These are phyloP conservation scores for Colletotrichum noveboracense DNA, from an alignment of 2,329 filamentous ascomycete genomes.

Conservation along the genomic window DNA sequence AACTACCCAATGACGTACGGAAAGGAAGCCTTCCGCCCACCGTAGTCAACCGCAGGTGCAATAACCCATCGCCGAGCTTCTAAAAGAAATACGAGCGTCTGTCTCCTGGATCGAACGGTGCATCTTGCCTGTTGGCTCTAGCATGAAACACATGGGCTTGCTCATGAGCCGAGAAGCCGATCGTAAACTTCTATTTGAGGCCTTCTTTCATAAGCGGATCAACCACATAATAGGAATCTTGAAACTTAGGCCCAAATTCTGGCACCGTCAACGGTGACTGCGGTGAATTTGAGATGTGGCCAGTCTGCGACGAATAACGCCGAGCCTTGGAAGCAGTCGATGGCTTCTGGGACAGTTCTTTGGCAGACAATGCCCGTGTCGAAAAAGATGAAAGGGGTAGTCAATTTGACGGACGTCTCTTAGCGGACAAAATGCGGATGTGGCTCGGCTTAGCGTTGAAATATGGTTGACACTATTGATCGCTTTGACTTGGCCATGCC, in stretches of 20 bases:
- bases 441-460: background rate
- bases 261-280: background rate
- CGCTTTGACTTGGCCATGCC: background rate
- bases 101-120: background rate
- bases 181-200: background rate
- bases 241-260: background rate
- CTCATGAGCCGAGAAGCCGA: background rate
- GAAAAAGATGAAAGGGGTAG: background rate
- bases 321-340: background rate
- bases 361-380: rapidly evolving
- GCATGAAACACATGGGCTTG: background rate
- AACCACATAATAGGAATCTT: background rate
- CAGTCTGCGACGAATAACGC: background rate
- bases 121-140: background rate
- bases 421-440: background rate
- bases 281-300: background rate
- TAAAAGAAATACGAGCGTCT: background rate
- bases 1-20: background rate
- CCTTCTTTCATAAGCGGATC: background rate
- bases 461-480: background rate
- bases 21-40: background rate
- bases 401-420: background rate
- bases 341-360: background rate
- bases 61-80: background rate
- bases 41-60: background rate